Evolutionary conservation across 805 yeast species (phyloP).

Genomic region (Suhomyces xylopsoci): DNA sequence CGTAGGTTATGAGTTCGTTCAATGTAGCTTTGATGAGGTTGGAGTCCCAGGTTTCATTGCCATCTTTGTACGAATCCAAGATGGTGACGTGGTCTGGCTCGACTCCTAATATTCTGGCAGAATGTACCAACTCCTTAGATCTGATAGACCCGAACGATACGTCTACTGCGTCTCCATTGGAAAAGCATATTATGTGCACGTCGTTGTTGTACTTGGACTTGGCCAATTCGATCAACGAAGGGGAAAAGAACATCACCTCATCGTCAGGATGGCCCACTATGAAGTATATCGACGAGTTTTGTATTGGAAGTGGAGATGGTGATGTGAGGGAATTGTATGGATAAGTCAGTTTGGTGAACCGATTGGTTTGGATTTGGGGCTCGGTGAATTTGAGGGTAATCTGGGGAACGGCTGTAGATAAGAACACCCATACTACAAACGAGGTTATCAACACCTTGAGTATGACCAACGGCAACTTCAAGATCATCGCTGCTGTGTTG

Average conservation of each 20-base stretch:
- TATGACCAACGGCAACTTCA: conserved; percentile 7
- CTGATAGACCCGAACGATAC: conserved; percentile 70
- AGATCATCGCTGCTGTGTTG: conserved; percentile 3
- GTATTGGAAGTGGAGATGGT: conserved; percentile 31
- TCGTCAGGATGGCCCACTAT: conserved; percentile 97
- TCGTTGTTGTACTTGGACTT: conserved; percentile 47
- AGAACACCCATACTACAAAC: conserved; percentile 35
- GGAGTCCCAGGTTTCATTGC: conserved; percentile 59
- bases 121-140: conserved; percentile 52
- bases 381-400: conserved; percentile 25
- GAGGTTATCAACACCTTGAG: conserved; percentile 20
- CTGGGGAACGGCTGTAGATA: conserved; percentile 42
- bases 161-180: conserved; percentile 64
- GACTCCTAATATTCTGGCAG: conserved; percentile 56
- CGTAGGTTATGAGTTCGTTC: conserved; percentile 18
- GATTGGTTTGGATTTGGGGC: conserved; percentile 24
- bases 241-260: conserved; percentile 96
- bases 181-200: conserved; percentile 64
- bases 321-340: conserved; percentile 38
- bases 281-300: conserved; percentile 41
- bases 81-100: conserved; percentile 40
- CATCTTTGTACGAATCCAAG: conserved; percentile 53
- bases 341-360: conserved; percentile 20
- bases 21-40: conserved; percentile 40
- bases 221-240: conserved; percentile 56